Conservation (phyloP, 2,329 filamentous ascomycete species). For the Xylaria sp. region DNA sequence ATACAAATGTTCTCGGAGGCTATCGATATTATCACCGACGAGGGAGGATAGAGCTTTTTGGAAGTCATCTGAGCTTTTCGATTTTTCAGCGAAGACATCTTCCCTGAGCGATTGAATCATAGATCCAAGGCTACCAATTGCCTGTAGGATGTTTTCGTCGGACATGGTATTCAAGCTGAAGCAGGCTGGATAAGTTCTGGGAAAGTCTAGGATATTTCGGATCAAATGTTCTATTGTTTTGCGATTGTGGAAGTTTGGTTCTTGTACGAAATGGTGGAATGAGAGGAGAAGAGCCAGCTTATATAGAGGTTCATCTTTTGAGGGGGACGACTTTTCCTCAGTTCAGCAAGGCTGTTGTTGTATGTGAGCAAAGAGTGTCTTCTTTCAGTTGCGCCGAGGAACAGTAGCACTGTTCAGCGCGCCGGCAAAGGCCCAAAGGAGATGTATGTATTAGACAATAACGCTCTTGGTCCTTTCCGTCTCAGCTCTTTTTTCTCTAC, state of each 20-base stretch:
- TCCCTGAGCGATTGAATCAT: background rate
- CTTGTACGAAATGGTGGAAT: background rate
- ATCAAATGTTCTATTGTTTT: background rate
- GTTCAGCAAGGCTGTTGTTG: background rate
- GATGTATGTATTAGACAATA: background rate
- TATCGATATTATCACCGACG: background rate
- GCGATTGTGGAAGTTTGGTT: background rate
- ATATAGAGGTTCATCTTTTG: background rate
- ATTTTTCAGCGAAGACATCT: too few relatives aligned
- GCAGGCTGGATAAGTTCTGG: background rate
- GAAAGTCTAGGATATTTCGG: background rate
- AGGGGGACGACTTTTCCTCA: too few relatives aligned
- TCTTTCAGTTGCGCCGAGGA: background rate
- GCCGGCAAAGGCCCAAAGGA: background rate
- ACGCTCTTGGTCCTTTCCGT: background rate
- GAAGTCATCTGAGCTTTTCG: background rate
- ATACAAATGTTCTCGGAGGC: background rate
- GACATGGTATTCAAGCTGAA: background rate
- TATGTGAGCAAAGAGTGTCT: background rate
- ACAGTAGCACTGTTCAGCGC: too few relatives aligned
- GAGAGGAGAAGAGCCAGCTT: background rate
- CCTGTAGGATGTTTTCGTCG: background rate
- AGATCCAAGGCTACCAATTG: background rate
- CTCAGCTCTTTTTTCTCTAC: constrained; percentile 73
- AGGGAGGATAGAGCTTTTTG: background rate